Evolutionary conservation across 1,284 basidiomycete genomes (phyloP).

Genomic region (Termitomyces sp.): DNA sequence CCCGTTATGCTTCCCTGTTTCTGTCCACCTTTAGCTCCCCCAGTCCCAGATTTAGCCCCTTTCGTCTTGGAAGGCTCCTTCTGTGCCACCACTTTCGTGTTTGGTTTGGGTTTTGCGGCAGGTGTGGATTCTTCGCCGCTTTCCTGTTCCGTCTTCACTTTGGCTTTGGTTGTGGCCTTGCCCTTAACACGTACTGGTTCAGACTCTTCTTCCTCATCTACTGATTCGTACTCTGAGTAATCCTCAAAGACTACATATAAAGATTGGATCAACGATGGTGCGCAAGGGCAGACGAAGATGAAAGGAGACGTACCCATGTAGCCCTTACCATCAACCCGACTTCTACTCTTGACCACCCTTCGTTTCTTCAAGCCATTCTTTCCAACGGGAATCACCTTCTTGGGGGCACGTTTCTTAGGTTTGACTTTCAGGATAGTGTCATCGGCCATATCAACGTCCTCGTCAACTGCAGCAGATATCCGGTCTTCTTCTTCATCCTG

Average conservation of each 20-base stretch:
- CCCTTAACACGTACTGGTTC: constrained; percentile 30
- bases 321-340: constrained; percentile 56
- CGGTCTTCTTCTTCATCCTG: constrained; percentile 18
- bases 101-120: constrained; percentile 11
- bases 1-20: constrained; percentile 28
- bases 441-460: constrained; percentile 35
- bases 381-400: constrained; percentile 62
- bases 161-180: constrained; percentile 29
- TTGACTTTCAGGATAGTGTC: constrained; percentile 37
- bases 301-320: constrained; percentile 53
- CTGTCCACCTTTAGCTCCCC: constrained; percentile 9
- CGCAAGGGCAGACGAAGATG: not conserved
- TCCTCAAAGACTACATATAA: constrained; percentile 64
- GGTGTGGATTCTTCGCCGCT: constrained; percentile 7
- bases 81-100: constrained; percentile 2
- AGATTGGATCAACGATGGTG: constrained; percentile 1
- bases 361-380: constrained; percentile 70
- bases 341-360: constrained; percentile 55
- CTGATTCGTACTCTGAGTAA: constrained; percentile 75
- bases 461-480: constrained; percentile 30
- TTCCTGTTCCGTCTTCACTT: constrained; percentile 22
- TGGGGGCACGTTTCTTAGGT: constrained; percentile 50
- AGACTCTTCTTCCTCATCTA: constrained; percentile 52
- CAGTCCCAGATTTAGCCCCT: constrained; percentile 5
- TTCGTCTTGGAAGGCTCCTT: constrained; percentile 9